Conservation (phyloP, 169 alveolate genomes). For the Plasmodium gonderi region DNA sequence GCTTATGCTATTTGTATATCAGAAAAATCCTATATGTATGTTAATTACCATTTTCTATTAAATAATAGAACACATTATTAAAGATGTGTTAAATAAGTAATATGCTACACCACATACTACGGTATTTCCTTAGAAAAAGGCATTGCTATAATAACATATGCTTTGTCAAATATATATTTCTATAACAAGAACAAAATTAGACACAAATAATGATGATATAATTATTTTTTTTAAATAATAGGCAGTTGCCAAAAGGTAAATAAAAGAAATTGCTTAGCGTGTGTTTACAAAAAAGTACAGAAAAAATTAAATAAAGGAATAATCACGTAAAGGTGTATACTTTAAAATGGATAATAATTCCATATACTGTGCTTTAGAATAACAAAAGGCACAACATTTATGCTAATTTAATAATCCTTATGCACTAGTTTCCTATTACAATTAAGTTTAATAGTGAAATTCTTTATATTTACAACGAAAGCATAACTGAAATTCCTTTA, state of each 20-base stretch:
- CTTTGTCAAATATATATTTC: not conserved
- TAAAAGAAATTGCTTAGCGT: not conserved
- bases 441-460: too few relatives aligned
- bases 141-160: not conserved
- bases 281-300: too few relatives aligned
- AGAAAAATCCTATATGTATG: not conserved
- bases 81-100: not conserved
- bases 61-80: not conserved
- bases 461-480: not conserved
- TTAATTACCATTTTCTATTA: not conserved
- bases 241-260: not conserved
- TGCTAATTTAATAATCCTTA: not conserved
- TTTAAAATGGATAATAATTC: not conserved
- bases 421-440: not conserved
- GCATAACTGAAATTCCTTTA: too few relatives aligned
- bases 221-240: too few relatives aligned
- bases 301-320: not conserved
- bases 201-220: too few relatives aligned
- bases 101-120: not conserved
- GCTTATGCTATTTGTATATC: not conserved
- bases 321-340: not conserved
- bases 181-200: too few relatives aligned
- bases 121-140: not conserved
- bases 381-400: not conserved
- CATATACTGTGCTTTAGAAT: not conserved